Conservation (phyloP, 1,139 yeast genomes). For the Taiozyma sp. region DNA sequence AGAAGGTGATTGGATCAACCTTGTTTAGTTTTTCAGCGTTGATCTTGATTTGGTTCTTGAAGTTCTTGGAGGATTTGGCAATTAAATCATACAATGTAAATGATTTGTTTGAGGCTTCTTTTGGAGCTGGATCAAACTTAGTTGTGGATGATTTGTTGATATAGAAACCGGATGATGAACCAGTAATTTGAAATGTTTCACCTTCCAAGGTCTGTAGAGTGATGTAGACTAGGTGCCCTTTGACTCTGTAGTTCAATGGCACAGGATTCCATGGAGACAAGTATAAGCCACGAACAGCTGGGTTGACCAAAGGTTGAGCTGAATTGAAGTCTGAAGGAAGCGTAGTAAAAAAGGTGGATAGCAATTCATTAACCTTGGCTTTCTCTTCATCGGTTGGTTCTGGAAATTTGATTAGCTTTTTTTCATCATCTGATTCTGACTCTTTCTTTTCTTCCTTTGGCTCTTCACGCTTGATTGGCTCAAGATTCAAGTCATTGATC, state of each 20-base stretch:
- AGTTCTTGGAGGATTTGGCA: constrained; percentile 31
- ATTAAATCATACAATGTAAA: constrained; percentile 30
- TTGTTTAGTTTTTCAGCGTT: constrained; percentile 39
- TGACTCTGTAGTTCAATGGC: constrained; percentile 51
- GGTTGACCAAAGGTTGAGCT: constrained; percentile 26
- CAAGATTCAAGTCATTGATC: constrained; percentile 28
- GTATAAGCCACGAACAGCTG: constrained; percentile 45
- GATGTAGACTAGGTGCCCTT: constrained; percentile 81
- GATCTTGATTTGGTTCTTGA: constrained; percentile 31
- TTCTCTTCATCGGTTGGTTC: constrained; percentile 18
- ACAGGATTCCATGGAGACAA: constrained; percentile 89
- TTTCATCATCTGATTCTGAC: constrained; percentile 8
- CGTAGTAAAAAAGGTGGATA: constrained; percentile 16
- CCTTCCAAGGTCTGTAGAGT: constrained; percentile 76
- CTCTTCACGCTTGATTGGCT: constrained; percentile 7
- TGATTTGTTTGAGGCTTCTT: constrained; percentile 30
- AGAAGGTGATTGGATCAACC: constrained; percentile 50
- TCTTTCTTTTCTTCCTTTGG: constrained; percentile 10
- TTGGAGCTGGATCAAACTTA: constrained; percentile 64
- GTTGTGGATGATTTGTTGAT: constrained; percentile 65
- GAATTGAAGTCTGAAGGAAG: constrained; percentile 23
- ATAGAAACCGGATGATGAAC: constrained; percentile 73
- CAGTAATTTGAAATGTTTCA: constrained; percentile 73
- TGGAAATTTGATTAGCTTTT: constrained; percentile 9
- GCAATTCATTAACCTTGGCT: constrained; percentile 17